A percentile compares a stretch with the other conserved stretches of the same genome.
phyloP scores from a whole-genome alignment of 176 grass and related monocot species.

The Cenchrus americanus region DNA sequence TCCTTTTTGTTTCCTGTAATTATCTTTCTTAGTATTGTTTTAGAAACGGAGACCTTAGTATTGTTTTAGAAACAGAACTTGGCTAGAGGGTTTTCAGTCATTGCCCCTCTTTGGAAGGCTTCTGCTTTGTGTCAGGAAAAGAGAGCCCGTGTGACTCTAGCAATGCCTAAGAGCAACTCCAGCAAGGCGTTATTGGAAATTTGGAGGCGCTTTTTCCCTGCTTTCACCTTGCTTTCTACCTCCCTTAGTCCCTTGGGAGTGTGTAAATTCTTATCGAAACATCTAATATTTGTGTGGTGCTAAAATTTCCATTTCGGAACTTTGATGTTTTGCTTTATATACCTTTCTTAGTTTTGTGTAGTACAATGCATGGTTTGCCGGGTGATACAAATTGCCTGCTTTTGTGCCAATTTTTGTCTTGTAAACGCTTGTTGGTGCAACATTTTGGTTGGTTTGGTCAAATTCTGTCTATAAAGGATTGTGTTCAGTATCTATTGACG shows the following conservation, averaged over 20 bases:
- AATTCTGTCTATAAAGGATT: not conserved
- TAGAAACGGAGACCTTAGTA: too few relatives aligned
- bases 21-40: not conserved
- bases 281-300: not conserved
- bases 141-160: not conserved
- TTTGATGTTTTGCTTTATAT: not conserved
- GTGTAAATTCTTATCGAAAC: not conserved
- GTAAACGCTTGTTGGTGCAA: not conserved
- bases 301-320: not conserved
- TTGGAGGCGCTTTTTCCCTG: not conserved
- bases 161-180: not conserved
- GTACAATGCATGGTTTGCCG: not conserved
- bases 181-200: not conserved
- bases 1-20: not conserved
- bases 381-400: not conserved
- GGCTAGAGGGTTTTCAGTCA: not conserved
- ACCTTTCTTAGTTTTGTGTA: not conserved
- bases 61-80: not conserved
- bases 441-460: not conserved
- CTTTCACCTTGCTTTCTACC: not conserved
- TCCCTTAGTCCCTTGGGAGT: not conserved
- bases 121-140: constrained; percentile 1
- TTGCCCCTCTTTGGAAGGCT: not conserved
- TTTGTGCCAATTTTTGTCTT: not conserved
- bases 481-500: not conserved